Evolutionary conservation across 2,329 filamentous ascomycete species (phyloP), one percentile per base, ranked within the genome.

Genomic region (Ceratocystis destructans): DNA sequence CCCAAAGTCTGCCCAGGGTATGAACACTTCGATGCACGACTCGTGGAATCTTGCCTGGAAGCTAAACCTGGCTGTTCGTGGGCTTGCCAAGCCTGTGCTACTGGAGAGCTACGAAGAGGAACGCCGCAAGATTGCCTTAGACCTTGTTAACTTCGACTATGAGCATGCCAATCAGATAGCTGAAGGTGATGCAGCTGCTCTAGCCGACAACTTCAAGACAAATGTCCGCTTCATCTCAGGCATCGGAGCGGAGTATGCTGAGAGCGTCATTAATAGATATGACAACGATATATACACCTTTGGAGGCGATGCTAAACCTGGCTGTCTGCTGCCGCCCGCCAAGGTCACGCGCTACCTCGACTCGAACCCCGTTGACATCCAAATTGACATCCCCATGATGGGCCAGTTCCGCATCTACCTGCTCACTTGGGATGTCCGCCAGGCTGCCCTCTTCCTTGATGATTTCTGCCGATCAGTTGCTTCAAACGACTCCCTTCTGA

Each of bases 401-500:
- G 86, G 88, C 31, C 88, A 92, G 72, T 92, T 91, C 77, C 82
- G 87, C 62, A 82, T 90, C 59, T 90, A 88, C 73, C 80, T 91
- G 68, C 81, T 92, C 68, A 82, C 84, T 68, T 83, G 82, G 71
- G 80, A 89, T 71, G 78, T 89, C 1, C 77, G 79, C 65, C 73
- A 79, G 41, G 79, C 80, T 2, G 77, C 76, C 65, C 75, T 77
- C 0, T 89, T 89, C 74, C 77, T 90, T 28, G 77, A 81, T 5
- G 78, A 77, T 0, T 79, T 90, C 50, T 87, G 82, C 70, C 75
- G 78, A 31, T 76, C 80, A 8, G 78, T 88, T 62, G 77, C 79
- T 1, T 77, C 79, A 1, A 72, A 74, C 33, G 74, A 76, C 5
- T 83, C 82, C 0, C 79, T 87, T 53, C 78, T 89, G 41, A 83